These are phyloP conservation scores for Pseudogymnoascus sp. DNA, from an alignment of 2,329 filamentous ascomycete genomes.

Conservation along the genomic window DNA sequence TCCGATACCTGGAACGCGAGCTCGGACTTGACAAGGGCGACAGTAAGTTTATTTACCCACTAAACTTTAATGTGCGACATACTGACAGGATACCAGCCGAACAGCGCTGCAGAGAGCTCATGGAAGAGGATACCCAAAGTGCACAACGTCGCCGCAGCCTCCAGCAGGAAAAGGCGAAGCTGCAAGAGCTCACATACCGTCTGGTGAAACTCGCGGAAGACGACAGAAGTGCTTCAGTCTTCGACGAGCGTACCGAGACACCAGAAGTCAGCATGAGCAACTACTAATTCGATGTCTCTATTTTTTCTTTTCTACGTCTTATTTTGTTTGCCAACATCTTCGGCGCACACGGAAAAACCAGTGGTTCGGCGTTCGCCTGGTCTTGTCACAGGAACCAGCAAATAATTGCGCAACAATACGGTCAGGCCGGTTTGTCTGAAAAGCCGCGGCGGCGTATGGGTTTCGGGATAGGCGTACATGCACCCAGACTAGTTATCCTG, in stretches of 20 bases:
- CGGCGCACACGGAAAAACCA: neutral
- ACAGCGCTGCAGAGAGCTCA: conserved; percentile 11
- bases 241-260: neutral
- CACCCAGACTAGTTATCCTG: neutral
- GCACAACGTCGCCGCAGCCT: conserved; percentile 9
- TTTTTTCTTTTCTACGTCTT: neutral
- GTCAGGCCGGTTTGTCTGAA: neutral
- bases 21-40: conserved; percentile 13
- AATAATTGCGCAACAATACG: neutral
- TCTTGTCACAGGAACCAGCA: neutral
- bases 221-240: neutral
- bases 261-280: neutral
- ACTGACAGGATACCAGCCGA: conserved; percentile 11
- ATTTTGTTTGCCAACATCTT: neutral
- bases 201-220: conserved; percentile 11
- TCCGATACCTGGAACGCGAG: conserved; percentile 12
- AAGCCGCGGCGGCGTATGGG: neutral
- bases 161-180: conserved; percentile 9
- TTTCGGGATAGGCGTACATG: neutral
- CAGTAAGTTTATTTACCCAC: conserved; percentile 11
- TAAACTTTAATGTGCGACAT: neutral
- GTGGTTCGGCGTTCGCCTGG: neutral
- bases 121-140: conserved; percentile 13
- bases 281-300: neutral
- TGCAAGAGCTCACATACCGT: conserved; percentile 7